Conservation (phyloP, 345 rosid genomes). For the Eucalyptus melliodora region DNA sequence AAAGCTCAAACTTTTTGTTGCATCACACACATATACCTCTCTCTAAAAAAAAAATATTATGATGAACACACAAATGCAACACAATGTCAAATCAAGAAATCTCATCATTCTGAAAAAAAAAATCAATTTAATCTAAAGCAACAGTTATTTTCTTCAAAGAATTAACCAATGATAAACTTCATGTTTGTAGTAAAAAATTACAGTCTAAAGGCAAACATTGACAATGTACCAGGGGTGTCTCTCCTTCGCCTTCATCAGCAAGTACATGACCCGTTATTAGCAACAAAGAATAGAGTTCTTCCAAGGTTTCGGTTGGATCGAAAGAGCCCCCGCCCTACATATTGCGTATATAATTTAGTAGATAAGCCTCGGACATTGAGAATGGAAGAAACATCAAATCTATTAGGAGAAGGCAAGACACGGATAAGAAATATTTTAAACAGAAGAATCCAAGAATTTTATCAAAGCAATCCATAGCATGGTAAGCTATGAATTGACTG, state of each 20-base stretch:
- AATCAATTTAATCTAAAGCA: background rate
- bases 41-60: background rate
- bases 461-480: background rate
- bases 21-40: background rate
- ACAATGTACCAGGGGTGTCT: slow-evolving; percentile 80
- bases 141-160: background rate
- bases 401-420: background rate
- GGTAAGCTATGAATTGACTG: background rate
- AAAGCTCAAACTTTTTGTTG: background rate
- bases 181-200: background rate
- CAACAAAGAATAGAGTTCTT: slow-evolving; percentile 84
- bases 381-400: background rate
- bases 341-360: slow-evolving; percentile 1
- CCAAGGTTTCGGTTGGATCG: slow-evolving; percentile 77
- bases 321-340: slow-evolving; percentile 78
- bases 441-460: background rate
- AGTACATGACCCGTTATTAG: slow-evolving; percentile 86
- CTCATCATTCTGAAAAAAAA: background rate
- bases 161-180: background rate
- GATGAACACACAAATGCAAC: background rate
- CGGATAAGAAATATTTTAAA: background rate
- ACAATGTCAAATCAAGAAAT: background rate
- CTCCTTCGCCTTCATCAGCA: slow-evolving; percentile 99
- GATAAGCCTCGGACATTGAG: background rate
- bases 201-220: background rate